Conservation (phyloP, 768 basidiomycete species). For the Agaricus sinodeliciosus region DNA sequence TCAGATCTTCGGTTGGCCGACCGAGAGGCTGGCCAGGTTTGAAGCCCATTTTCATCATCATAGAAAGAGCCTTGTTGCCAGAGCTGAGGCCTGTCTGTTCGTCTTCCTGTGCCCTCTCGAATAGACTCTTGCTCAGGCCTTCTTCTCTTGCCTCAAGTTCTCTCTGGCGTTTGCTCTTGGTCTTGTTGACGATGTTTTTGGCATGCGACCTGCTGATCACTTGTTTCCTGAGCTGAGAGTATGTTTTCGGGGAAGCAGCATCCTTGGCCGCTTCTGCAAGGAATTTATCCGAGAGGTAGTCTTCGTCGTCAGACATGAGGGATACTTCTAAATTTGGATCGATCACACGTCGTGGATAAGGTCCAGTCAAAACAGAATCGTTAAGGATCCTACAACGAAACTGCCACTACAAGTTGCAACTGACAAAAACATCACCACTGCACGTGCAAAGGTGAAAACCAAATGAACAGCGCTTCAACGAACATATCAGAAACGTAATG, state of each 20-base stretch:
- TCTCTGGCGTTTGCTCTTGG: conserved; percentile 58
- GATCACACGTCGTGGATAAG: neutral
- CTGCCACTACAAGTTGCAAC: conserved; percentile 21
- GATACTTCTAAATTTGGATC: conserved; percentile 5
- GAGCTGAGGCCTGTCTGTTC: conserved; percentile 42
- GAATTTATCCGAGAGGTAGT: conserved; percentile 89
- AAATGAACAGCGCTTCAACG: conserved; percentile 16
- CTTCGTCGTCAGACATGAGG: conserved; percentile 71
- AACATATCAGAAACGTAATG: conserved; percentile 19
- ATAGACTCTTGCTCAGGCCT: conserved; percentile 73
- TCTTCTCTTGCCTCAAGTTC: conserved; percentile 74
- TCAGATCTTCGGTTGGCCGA: neutral
- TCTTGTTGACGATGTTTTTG: conserved; percentile 63
- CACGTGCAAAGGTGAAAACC: conserved; percentile 19
- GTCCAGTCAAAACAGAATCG: conserved; percentile 18
- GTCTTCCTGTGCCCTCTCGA: conserved; percentile 68
- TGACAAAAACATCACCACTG: conserved; percentile 37
- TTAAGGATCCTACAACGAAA: conserved; percentile 21
- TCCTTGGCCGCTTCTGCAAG: conserved; percentile 37
- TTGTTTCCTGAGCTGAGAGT: conserved; percentile 65
- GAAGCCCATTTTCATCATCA: conserved; percentile 96
- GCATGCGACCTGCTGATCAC: conserved; percentile 47
- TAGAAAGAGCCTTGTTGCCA: conserved; percentile 73
- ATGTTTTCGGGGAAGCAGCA: conserved; percentile 47
- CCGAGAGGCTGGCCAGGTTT: conserved; percentile 79